Evolutionary conservation across 2,329 filamentous ascomycete genomes (phyloP), one percentile per base, ranked within the genome.

Genomic region (Pseudocercospora macadamiae): DNA sequence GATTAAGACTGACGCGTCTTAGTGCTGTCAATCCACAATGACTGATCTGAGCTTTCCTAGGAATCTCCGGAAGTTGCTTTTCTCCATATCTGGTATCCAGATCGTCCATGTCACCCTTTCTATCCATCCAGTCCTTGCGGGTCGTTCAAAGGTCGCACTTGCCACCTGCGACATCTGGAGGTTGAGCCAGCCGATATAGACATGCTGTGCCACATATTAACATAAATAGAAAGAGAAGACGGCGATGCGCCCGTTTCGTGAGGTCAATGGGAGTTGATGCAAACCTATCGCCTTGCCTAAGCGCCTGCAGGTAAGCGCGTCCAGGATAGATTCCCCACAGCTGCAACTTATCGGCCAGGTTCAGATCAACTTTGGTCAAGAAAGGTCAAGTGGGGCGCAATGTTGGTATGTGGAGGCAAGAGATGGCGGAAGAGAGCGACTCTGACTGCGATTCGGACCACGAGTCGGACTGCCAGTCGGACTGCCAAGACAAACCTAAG

Each of bases 191-290:
- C 9, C 28, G 48, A 51, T 51, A 51, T 51, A 51, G 26, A 34
- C 10, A 51, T 51, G 48, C 28, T 51, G 48, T 51, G 48, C 48
- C 48, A 51, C 48, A 30, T 34, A n/a, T n/a, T n/a, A n/a, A n/a
- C 25, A 42, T 9, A 42, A 19, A 21, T 42, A 10, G 16, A 42
- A 10, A 42, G 9, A 12, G 37, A 19, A 42, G 18, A 21, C 37
- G 37, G 37, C 37, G 37, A 42, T 16, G 37, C 37, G 37, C 37
- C 37, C 37, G 37, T 42, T 21, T 42, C 37, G 8, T 12, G 5
- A 12, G 5, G 37, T 19, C 18, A 3, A 42, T 19, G 23, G 18
- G 37, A 12, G 37, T 19, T 16, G 18, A 2, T 42, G 16, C 23
- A 16, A 19, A 12, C 37, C 37, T 42, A 42, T 42, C 37, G 37